These are phyloP conservation scores for Helianthus tuberosus DNA, from an alignment of 129 eudicot genomes.

Conservation along the genomic window DNA sequence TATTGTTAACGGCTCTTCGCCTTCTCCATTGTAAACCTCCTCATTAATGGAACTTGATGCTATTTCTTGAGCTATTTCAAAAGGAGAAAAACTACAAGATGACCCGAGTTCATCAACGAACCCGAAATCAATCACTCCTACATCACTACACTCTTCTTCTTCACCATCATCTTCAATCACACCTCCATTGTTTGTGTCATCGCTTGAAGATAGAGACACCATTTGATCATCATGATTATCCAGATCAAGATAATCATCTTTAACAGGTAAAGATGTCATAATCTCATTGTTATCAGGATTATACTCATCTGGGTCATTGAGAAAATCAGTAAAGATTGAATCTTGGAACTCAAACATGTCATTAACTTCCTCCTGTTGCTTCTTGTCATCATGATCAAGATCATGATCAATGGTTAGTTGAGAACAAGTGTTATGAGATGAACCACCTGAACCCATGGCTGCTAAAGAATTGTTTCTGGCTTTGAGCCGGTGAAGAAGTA, in stretches of 20 bases:
- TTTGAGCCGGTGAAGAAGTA: slow-evolving; percentile 70
- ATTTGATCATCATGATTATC: slow-evolving; percentile 26
- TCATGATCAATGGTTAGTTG: slow-evolving; percentile 19
- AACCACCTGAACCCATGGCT: slow-evolving; percentile 30
- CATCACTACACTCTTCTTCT: slow-evolving; percentile 33
- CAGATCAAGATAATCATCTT: slow-evolving; percentile 28
- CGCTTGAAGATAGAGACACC: slow-evolving; percentile 30
- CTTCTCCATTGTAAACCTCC: slow-evolving; percentile 32
- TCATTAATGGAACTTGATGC: slow-evolving; percentile 36
- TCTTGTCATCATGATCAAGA: slow-evolving; percentile 34
- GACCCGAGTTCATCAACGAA: slow-evolving; percentile 71
- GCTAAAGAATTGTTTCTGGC: slow-evolving; percentile 66
- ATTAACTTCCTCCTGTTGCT: slow-evolving; percentile 25
- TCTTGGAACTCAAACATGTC: slow-evolving; percentile 50
- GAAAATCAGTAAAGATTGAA: slow-evolving; percentile 61
- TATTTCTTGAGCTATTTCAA: slow-evolving; percentile 62
- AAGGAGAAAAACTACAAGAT: slow-evolving; percentile 53
- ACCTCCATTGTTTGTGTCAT: slow-evolving; percentile 36
- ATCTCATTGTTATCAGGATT: slow-evolving; percentile 35
- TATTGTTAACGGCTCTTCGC: slow-evolving; percentile 56
- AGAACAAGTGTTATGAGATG: slow-evolving; percentile 34
- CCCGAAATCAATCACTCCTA: slow-evolving; percentile 51
- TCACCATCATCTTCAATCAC: slow-evolving; percentile 49
- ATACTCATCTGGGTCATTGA: slow-evolving; percentile 58
- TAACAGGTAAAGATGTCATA: slow-evolving; percentile 28